Evolutionary conservation across 805 yeast genomes (phyloP).

Genomic region (Nakazawaea ambrosiae): DNA sequence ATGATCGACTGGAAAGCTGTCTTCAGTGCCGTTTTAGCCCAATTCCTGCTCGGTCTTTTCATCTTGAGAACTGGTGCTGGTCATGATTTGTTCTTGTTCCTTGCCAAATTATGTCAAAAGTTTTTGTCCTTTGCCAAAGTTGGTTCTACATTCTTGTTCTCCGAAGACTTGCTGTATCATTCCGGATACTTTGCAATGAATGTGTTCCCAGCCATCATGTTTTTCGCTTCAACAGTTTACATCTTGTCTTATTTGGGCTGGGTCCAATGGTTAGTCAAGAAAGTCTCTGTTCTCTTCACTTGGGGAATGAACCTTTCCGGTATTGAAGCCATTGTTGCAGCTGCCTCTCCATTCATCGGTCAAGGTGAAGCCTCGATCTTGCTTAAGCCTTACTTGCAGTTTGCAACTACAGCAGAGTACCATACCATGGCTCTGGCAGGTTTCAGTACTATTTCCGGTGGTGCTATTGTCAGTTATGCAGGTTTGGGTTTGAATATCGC

Average conservation of each 20-base stretch:
- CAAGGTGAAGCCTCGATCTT: constrained; percentile 60
- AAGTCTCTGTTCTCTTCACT: constrained; percentile 51
- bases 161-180: constrained; percentile 28
- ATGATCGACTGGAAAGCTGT: constrained; percentile 53
- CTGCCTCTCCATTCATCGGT: constrained; percentile 62
- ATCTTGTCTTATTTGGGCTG: constrained; percentile 53
- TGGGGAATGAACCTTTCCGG: constrained; percentile 55
- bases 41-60: constrained; percentile 51
- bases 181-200: constrained; percentile 45
- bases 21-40: constrained; percentile 52
- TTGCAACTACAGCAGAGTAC: constrained; percentile 51
- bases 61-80: constrained; percentile 55
- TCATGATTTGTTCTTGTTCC: constrained; percentile 54
- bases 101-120: constrained; percentile 49
- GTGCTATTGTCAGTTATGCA: constrained; percentile 55
- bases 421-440: constrained; percentile 60
- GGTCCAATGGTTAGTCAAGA: constrained; percentile 52
- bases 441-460: constrained; percentile 58
- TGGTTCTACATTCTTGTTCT: constrained; percentile 56
- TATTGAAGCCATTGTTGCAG: constrained; percentile 60
- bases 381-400: constrained; percentile 52
- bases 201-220: constrained; percentile 55
- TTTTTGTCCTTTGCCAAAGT: constrained; percentile 49
- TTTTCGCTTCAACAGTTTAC: constrained; percentile 58
- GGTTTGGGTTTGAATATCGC: constrained; percentile 57